Evolutionary conservation across 2,329 filamentous ascomycete genomes (phyloP), one percentile per base, ranked within the genome.

Genomic region (Calonectria ilicicola): DNA sequence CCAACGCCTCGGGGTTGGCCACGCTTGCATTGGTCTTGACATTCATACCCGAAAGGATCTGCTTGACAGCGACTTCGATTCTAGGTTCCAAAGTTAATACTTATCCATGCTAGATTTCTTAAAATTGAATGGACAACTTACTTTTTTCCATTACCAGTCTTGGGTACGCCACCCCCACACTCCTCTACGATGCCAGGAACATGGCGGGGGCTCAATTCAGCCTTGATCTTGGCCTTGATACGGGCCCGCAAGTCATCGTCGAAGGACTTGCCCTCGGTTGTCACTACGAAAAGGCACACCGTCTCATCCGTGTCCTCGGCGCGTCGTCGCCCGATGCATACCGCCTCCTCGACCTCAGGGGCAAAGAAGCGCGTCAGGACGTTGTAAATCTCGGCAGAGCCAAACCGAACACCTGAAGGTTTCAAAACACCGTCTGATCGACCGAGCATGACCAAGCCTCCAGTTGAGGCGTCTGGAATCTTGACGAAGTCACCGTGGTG

Each of bases 131-230:
- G 9, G 47, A 46, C 60, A 56, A 89, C 92, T 86, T 84, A 94
- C 92, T 98, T 99, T 87, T 99, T 99, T 66, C 96, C 96, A 80
- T 99, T 99, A 2, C 93, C 92, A 19, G 97, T 98, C 77, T 96
- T 92, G 0, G 96, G 97, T 21, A 99, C 97, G 44, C 96, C 95
- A 0, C 93, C 87, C 2, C 84, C 92, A 74, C 94, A 96, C 82
- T 94, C 92, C 76, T 96, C 94, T 21, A 98, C 88, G 0, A 98
- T 86, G 0, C 91, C 93, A 0, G 96, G 96, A 0, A 98, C 95
- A 86, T 99, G 97, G 66, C 97, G 90, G 5, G 95, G 94, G 78
- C 95, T 98, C 72, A 98, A 86, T 83, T 98, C 95, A 74, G 88
- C 90, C 77, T 93, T 91, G 67, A 98, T 91, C 5, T 90, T 89